Percentiles rank a stretch among this genome's conserved stretches.
phyloP scores from a whole-genome alignment of 495 filamentous ascomycete species.

The Jackrogersella minutella region DNA sequence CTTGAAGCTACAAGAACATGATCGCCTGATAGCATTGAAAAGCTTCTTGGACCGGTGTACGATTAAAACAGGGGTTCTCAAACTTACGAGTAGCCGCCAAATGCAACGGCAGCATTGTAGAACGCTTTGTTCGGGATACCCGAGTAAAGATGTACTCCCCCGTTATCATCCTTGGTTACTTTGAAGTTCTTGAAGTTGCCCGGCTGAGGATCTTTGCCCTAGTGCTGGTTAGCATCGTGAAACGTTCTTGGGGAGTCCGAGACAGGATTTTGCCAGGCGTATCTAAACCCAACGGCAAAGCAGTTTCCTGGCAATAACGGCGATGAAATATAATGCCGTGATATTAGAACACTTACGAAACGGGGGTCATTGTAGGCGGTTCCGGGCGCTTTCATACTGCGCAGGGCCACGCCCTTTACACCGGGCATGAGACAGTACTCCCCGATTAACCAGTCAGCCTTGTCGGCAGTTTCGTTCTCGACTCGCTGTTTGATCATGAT shows the following conservation, averaged over 20 bases:
- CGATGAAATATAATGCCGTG: neutral
- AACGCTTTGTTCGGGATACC: conserved; percentile 64
- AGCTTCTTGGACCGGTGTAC: too few relatives aligned
- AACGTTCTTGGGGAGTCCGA: neutral
- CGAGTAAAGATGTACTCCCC: conserved; percentile 62
- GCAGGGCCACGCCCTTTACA: conserved; percentile 55
- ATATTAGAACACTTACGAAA: too few relatives aligned
- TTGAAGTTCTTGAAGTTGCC: conserved; percentile 51
- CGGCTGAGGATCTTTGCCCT: conserved; percentile 58
- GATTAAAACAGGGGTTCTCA: too few relatives aligned
- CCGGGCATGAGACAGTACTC: conserved; percentile 54
- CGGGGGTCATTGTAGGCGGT: conserved; percentile 58
- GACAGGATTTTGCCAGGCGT: too few relatives aligned
- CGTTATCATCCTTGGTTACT: conserved; percentile 49
- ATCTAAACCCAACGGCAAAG: too few relatives aligned
- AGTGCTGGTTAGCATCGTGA: conserved; percentile 1
- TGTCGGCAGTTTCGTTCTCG: conserved; percentile 51
- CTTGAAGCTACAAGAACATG: too few relatives aligned
- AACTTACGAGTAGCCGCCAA: conserved; percentile 57
- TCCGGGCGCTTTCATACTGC: conserved; percentile 59
- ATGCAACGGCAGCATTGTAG: conserved; percentile 51
- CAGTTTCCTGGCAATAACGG: too few relatives aligned
- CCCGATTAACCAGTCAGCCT: conserved; percentile 63
- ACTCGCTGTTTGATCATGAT: conserved; percentile 62
- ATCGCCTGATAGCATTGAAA: too few relatives aligned